Conservation (phyloP, 129 eudicot species). For the Scalesia atractyloides region DNA sequence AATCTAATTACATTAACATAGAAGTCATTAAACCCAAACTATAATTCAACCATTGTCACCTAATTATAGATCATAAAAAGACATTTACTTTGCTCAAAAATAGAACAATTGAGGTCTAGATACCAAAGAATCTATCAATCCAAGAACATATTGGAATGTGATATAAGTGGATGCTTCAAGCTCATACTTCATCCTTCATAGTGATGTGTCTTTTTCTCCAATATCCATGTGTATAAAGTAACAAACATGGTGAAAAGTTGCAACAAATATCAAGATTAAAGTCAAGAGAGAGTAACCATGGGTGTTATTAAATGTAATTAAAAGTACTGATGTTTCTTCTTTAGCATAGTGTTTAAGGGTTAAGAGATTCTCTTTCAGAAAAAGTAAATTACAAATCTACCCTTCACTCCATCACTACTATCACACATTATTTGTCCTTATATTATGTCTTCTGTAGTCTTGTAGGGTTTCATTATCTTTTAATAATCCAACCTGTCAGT, state of each 20-base stretch:
- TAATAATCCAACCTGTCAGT: constrained; percentile 54
- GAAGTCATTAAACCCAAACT: no score
- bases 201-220: no score
- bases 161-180: no score
- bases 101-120: no score
- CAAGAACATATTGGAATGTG: no score
- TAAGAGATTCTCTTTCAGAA: constrained; percentile 30
- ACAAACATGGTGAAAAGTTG: not conserved
- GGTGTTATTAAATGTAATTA: constrained; percentile 3
- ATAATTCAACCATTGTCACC: no score
- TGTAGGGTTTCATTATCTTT: constrained; percentile 34
- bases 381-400: constrained; percentile 20
- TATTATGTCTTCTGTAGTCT: not conserved
- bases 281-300: not conserved
- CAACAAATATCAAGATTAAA: constrained; percentile 1
- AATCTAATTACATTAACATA: no score
- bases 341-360: constrained; percentile 24
- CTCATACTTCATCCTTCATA: no score
- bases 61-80: no score
- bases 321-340: constrained; percentile 5
- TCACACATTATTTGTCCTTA: constrained; percentile 40
- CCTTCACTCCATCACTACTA: constrained; percentile 24
- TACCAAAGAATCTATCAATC: no score
- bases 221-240: no score
- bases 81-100: no score